These are phyloP conservation scores for Usnea hakonensis DNA, from an alignment of 495 filamentous ascomycete genomes.

Conservation along the genomic window DNA sequence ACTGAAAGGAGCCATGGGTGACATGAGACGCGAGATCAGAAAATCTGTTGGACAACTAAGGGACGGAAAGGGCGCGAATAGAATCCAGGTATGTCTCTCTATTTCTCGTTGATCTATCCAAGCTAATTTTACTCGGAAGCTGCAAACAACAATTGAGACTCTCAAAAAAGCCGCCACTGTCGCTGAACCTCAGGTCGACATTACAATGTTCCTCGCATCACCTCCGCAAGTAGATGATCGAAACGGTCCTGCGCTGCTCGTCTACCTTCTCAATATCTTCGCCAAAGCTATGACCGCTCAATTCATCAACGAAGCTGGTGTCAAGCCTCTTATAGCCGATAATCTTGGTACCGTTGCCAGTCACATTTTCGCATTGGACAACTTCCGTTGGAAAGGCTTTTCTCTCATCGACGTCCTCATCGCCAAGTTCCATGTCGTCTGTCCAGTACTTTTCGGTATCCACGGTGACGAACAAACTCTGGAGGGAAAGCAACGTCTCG, in stretches of 20 bases:
- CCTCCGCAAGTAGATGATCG: conserved; percentile 48
- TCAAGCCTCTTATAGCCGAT: conserved; percentile 64
- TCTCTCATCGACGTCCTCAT: conserved; percentile 79
- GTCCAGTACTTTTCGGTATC: conserved; percentile 83
- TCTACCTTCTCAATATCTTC: conserved; percentile 80
- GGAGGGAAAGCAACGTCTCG: conserved; percentile 57
- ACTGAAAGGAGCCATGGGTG: conserved; percentile 61
- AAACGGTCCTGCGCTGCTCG: conserved; percentile 59
- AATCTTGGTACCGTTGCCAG: conserved; percentile 71
- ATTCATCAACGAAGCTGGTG: conserved; percentile 64
- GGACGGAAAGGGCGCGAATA: conserved; percentile 55
- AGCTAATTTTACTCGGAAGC: conserved; percentile 14
- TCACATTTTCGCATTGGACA: conserved; percentile 60
- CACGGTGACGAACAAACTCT: conserved; percentile 67
- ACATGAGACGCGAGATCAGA: conserved; percentile 63
- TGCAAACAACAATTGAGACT: conserved; percentile 11
- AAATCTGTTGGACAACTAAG: conserved; percentile 70
- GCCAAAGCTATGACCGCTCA: conserved; percentile 69
- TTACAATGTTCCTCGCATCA: conserved; percentile 57
- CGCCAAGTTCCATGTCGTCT: conserved; percentile 73
- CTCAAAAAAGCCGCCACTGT: conserved; percentile 13
- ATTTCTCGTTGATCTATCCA: conserved; percentile 18
- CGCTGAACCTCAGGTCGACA: conserved; percentile 52
- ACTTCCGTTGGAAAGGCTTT: conserved; percentile 60
- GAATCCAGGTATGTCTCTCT: conserved; percentile 40